Conservation (phyloP, 2,329 filamentous ascomycete genomes). For the Paraphoma chrysanthemicola region DNA sequence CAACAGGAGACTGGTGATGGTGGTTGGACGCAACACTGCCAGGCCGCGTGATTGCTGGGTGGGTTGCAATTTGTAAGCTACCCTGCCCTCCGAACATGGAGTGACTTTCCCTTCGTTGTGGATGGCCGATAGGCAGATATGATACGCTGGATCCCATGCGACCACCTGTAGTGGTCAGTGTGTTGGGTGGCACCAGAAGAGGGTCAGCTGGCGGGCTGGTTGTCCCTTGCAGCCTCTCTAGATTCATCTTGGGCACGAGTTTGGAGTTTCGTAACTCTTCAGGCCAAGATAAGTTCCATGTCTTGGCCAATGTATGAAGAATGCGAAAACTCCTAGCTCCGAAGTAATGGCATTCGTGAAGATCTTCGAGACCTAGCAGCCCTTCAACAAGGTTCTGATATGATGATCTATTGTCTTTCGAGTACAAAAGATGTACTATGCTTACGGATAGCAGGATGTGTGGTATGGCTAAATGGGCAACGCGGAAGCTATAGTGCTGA, state of each 20-base stretch:
- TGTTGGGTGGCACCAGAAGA: conserved; percentile 21
- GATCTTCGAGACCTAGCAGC: conserved; percentile 51
- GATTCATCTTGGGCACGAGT: conserved; percentile 27
- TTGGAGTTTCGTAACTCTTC: conserved; percentile 40
- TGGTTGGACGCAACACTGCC: conserved; percentile 21
- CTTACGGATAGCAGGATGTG: conserved; percentile 51
- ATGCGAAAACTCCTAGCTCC: conserved; percentile 53
- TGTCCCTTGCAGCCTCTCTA: conserved; percentile 13
- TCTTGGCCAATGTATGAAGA: conserved; percentile 50
- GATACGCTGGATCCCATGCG: conserved; percentile 12
- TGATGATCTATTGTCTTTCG: conserved; percentile 46
- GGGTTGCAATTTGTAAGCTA: conserved; percentile 23
- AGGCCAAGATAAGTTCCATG: conserved; percentile 54
- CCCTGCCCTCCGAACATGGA: conserved; percentile 37
- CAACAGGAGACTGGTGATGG: conserved; percentile 20
- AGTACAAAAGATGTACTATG: conserved; percentile 55
- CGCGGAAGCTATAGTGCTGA: conserved; percentile 52
- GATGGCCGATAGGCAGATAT: conserved; percentile 1
- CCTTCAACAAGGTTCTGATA: conserved; percentile 50
- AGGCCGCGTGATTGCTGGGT: conserved; percentile 18
- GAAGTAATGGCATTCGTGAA: conserved; percentile 54
- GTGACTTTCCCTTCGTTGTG: conserved; percentile 32
- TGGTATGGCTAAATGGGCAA: conserved; percentile 48
- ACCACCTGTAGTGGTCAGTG: conserved; percentile 13
- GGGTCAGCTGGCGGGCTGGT: conserved; percentile 30